Percentiles rank a stretch among this genome's conserved stretches.
phyloP scores from a whole-genome alignment of 495 filamentous ascomycete species.

The Letharia columbiana region DNA sequence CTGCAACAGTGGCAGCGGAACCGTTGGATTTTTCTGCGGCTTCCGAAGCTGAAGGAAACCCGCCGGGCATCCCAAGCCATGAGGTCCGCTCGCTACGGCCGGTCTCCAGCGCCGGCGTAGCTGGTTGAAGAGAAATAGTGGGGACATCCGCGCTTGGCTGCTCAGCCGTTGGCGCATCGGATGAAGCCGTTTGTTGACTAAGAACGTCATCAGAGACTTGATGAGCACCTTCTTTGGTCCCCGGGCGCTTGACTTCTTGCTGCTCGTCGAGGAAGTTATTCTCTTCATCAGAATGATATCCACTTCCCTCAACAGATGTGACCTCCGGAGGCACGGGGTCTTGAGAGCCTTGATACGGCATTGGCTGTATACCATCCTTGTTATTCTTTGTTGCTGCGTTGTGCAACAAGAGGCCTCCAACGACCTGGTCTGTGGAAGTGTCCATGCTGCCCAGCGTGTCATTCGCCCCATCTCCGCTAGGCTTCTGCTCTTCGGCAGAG shows the following conservation, averaged over 20 bases:
- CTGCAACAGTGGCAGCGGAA: background rate
- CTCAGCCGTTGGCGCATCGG: background rate
- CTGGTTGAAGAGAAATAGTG: conserved; percentile 39
- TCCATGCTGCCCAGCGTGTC: conserved; percentile 11
- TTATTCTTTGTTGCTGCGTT: conserved; percentile 38
- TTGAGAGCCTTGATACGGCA: conserved; percentile 28
- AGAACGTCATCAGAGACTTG: background rate
- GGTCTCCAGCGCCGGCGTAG: conserved; percentile 39
- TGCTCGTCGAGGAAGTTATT: conserved; percentile 13
- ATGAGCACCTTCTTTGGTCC: background rate
- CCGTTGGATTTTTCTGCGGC: conserved; percentile 1
- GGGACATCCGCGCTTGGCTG: conserved; percentile 28
- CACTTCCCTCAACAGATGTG: conserved; percentile 52
- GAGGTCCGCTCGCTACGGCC: conserved; percentile 20
- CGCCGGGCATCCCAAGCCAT: conserved; percentile 36
- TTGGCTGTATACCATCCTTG: conserved; percentile 30
- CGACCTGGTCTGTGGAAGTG: conserved; percentile 44
- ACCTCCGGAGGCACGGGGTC: conserved; percentile 60
- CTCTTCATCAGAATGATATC: conserved; percentile 42
- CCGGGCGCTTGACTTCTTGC: background rate
- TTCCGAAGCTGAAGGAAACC: conserved; percentile 22
- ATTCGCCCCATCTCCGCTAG: conserved; percentile 4
- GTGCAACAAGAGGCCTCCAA: conserved; percentile 51
- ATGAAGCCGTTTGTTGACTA: background rate
- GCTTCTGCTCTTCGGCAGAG: conserved; percentile 4